phyloP scores from a whole-genome alignment of 176 grass and related monocot genomes.

The Metroxylon sagu region DNA sequence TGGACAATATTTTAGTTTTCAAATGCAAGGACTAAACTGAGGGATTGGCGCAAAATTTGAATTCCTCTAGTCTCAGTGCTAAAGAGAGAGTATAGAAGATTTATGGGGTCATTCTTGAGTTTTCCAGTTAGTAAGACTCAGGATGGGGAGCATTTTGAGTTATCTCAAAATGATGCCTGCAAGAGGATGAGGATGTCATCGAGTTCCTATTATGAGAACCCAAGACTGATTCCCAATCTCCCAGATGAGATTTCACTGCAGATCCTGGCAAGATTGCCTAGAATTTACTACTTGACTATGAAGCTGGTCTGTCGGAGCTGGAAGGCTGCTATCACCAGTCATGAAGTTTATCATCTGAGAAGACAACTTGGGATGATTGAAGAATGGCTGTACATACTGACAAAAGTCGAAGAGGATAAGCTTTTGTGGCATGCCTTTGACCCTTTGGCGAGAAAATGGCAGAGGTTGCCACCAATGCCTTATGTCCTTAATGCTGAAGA shows the following conservation, averaged over 20 bases:
- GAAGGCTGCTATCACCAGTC: constrained; percentile 43
- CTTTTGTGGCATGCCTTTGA: constrained; percentile 65
- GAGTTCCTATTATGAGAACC: constrained; percentile 23
- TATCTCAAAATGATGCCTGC: constrained; percentile 23
- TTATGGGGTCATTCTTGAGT: constrained; percentile 71
- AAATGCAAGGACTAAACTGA: too few species aligned
- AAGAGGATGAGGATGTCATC: constrained; percentile 48
- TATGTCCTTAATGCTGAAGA: constrained; percentile 26
- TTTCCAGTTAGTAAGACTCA: constrained; percentile 3
- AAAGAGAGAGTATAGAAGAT: neutral
- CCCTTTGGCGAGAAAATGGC: constrained; percentile 50
- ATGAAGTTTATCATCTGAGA: constrained; percentile 53
- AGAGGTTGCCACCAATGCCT: constrained; percentile 54
- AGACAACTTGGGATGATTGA: constrained; percentile 56
- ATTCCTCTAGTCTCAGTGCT: too few species aligned
- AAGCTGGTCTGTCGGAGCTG: constrained; percentile 61
- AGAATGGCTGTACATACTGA: constrained; percentile 81
- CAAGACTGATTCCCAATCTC: constrained; percentile 55
- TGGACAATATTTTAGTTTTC: too few species aligned
- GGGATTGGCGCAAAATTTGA: too few species aligned
- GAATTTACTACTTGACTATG: constrained; percentile 49
- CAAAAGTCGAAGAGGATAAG: constrained; percentile 52
- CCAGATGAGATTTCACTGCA: constrained; percentile 79
- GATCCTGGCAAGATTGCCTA: constrained; percentile 67
- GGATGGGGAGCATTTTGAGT: constrained; percentile 7